phyloP scores from a whole-genome alignment of 805 yeast species.

The Schwanniomyces sp. region DNA sequence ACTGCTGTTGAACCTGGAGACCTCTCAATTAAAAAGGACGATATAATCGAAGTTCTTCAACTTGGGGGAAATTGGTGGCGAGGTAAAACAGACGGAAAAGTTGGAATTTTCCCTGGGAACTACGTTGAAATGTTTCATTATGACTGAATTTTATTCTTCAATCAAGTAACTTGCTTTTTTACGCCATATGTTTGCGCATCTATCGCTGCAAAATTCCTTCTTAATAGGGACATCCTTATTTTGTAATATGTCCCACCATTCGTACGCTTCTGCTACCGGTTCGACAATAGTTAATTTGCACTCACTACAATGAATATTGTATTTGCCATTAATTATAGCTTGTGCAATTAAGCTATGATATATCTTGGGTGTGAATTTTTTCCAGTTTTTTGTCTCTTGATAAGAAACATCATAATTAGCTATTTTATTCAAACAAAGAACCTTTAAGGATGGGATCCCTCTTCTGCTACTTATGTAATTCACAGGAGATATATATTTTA shows the following conservation, averaged over 20 bases:
- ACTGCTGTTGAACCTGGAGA: constrained; percentile 39
- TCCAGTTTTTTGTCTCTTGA: constrained; percentile 58
- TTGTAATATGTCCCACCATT: constrained; percentile 66
- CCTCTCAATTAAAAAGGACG: constrained; percentile 43
- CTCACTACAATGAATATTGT: constrained; percentile 52
- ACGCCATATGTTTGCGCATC: constrained; percentile 37
- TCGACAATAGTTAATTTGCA: constrained; percentile 52
- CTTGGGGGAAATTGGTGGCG: constrained; percentile 36
- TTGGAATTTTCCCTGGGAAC: constrained; percentile 28
- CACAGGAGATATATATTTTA: constrained; percentile 24
- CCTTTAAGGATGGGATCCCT: constrained; percentile 45
- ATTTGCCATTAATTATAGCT: constrained; percentile 52
- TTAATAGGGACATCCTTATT: constrained; percentile 52
- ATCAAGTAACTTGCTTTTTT: background rate
- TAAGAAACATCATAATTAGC: constrained; percentile 54
- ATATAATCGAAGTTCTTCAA: constrained; percentile 38
- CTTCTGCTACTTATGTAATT: constrained; percentile 16
- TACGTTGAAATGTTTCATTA: constrained; percentile 20
- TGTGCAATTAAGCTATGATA: constrained; percentile 47
- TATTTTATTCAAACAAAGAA: constrained; percentile 47
- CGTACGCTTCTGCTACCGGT: constrained; percentile 57
- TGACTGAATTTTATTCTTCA: background rate
- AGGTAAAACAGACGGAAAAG: constrained; percentile 25
- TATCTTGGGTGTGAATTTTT: constrained; percentile 42
- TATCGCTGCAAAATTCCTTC: constrained; percentile 54